These are phyloP conservation scores for Camelina laxa DNA, from an alignment of 345 rosid species.

Conservation along the genomic window DNA sequence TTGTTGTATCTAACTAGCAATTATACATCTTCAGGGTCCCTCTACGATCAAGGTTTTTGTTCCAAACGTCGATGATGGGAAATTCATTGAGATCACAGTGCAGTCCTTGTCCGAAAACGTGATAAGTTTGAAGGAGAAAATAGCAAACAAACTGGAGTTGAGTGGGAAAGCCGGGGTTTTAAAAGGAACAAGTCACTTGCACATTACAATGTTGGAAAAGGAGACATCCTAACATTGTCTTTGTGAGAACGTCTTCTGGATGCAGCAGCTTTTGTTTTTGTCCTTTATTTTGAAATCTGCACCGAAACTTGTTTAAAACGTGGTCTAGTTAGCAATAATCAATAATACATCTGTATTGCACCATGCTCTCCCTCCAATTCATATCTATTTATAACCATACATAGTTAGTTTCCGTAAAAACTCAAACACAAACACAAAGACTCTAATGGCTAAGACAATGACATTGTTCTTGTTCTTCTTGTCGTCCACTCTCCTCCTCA, in stretches of 20 bases:
- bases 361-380: conserved; percentile 6
- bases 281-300: not conserved
- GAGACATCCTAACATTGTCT: not conserved
- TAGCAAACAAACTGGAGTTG: conserved; percentile 72
- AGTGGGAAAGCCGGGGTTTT: conserved; percentile 71
- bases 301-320: conserved; percentile 12
- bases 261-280: no score
- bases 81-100: conserved; percentile 53
- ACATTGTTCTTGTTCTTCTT: conserved; percentile 26
- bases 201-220: not conserved
- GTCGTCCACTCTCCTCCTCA: conserved; percentile 28
- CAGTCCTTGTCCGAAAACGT: conserved; percentile 66
- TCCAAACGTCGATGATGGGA: conserved; percentile 21
- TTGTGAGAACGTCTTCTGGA: not conserved
- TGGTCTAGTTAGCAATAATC: conserved; percentile 27
- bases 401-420: conserved; percentile 7
- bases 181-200: conserved; percentile 49
- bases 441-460: conserved; percentile 38
- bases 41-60: conserved; percentile 58
- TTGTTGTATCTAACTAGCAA: conserved; percentile 34
- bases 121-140: conserved; percentile 75
- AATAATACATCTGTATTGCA: not conserved
- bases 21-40: conserved; percentile 55
- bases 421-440: conserved; percentile 19
- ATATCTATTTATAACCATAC: conserved; percentile 13